Evolutionary conservation across 2,329 filamentous ascomycete genomes (phyloP), one percentile per base, ranked within the genome.

Genomic region (Cercospora sesami): DNA sequence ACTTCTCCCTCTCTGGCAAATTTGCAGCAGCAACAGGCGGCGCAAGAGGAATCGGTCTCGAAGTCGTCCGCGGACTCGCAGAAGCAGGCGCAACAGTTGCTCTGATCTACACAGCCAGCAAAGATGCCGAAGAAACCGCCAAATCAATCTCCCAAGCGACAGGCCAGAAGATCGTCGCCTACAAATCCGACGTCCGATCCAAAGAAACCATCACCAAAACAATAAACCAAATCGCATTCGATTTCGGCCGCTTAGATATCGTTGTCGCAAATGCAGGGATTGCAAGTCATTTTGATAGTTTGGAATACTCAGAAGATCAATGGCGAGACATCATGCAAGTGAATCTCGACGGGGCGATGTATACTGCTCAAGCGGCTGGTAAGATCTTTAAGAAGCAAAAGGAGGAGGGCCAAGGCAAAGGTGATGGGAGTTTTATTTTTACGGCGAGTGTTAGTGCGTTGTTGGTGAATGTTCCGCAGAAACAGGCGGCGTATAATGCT

Each of bases 231-330:
- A 76, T 93, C 70, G 78, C 93, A 48, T 63, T 64, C 23, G 81
- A 86, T 68, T 93, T 96, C 77, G 89, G 89, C 79, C 90, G 90
- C 79, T 91, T 97, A 72, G 93, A 96, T 80, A 90, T 91, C 79
- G 86, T 97, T 42, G 93, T 97, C 74, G 97, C 93, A 36, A 95
- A 92, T 30, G 94, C 94, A 58, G 93, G 94, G 42, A 96, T 97
- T 81, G 94, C 92, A 7, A 92, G 96, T 16, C 73, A 74, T 58
- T 63, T 68, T 28, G 71, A 69, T 28, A 69, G 66, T 53, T 18
- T 72, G 61, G 68, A 69, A 9, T 73, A 73, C 31, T 57, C 60
- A 7, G 59, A 57, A 16, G 71, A 73, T n/a, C 64, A 73, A 39
- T 73, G 71, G 69, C 65, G 63, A 81, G 96, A 97, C 5, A 64